Evolutionary conservation across 2,329 filamentous ascomycete genomes (phyloP).

Genomic region (Ophiocordyceps australis): DNA sequence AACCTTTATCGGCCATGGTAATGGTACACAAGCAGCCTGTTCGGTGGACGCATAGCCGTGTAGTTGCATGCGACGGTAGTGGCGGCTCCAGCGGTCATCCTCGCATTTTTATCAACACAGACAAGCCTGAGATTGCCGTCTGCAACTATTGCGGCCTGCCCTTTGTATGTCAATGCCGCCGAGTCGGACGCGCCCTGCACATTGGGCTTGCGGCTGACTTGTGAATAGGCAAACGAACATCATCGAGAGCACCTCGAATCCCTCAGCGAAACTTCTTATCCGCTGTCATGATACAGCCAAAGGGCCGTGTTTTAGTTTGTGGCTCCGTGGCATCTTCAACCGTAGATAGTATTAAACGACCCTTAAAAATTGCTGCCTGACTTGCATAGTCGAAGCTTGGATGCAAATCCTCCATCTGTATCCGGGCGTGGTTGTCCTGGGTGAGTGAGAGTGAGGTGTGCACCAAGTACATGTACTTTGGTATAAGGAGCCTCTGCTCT

Average conservation of each 20-base stretch:
- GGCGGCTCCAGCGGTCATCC: constrained; percentile 84
- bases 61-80: constrained; percentile 81
- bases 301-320: too few species aligned
- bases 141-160: constrained; percentile 91
- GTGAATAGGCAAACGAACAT: constrained; percentile 65
- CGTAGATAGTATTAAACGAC: too few species aligned
- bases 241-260: constrained; percentile 73
- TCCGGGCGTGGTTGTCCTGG: too few species aligned
- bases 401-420: too few species aligned
- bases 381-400: too few species aligned
- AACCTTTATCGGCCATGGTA: constrained; percentile 77
- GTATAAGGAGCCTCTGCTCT: too few species aligned
- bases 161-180: constrained; percentile 51
- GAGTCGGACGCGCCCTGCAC: not conserved
- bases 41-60: constrained; percentile 66
- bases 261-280: constrained; percentile 64
- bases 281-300: constrained; percentile 33
- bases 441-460: too few species aligned
- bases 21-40: constrained; percentile 94
- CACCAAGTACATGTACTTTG: too few species aligned
- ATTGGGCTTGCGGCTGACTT: constrained; percentile 2
- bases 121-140: constrained; percentile 82
- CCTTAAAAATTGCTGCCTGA: too few species aligned
- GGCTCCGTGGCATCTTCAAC: too few species aligned
- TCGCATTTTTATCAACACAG: constrained; percentile 89